Conservation (phyloP, 768 basidiomycete species). For the Lactifluus hygrophoroides region DNA sequence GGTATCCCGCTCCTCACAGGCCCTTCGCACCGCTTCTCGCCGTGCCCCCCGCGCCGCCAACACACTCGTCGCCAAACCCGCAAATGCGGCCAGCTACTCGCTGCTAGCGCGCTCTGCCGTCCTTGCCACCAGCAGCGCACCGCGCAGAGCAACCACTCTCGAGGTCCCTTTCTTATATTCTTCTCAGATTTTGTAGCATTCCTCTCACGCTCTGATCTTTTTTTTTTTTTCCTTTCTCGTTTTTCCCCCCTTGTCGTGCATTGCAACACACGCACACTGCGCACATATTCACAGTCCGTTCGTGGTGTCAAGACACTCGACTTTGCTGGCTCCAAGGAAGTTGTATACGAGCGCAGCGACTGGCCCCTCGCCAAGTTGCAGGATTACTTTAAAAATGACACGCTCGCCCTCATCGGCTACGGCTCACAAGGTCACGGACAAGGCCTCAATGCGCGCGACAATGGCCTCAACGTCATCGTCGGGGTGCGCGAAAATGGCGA, state of each 20-base stretch:
- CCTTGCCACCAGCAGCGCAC: constrained; percentile 17
- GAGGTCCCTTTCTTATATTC: background rate
- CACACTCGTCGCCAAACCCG: constrained; percentile 31
- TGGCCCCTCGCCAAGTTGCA: constrained; percentile 98
- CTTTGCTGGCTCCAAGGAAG: constrained; percentile 91
- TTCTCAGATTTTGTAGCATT: background rate
- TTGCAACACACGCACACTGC: no score
- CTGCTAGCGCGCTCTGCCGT: constrained; percentile 34
- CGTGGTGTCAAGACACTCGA: constrained; percentile 93
- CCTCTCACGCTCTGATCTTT: background rate
- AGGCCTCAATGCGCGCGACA: constrained; percentile 97
- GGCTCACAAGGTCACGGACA: constrained; percentile 99
- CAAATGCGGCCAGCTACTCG: constrained; percentile 60
- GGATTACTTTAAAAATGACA: constrained; percentile 99
- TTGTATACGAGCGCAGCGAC: constrained; percentile 91
- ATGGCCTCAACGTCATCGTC: constrained; percentile 96
- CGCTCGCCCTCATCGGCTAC: constrained; percentile 97
- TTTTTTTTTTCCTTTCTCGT: background rate
- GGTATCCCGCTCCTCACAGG: constrained; percentile 55
- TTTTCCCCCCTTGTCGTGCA: no score
- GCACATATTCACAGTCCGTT: constrained; percentile 41
- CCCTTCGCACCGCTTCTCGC: constrained; percentile 57
- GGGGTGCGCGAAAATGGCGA: constrained; percentile 97
- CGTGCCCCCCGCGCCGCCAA: constrained; percentile 47
- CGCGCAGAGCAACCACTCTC: constrained; percentile 19